phyloP scores from a whole-genome alignment of 768 basidiomycete genomes.

The Podaxis sp. region DNA sequence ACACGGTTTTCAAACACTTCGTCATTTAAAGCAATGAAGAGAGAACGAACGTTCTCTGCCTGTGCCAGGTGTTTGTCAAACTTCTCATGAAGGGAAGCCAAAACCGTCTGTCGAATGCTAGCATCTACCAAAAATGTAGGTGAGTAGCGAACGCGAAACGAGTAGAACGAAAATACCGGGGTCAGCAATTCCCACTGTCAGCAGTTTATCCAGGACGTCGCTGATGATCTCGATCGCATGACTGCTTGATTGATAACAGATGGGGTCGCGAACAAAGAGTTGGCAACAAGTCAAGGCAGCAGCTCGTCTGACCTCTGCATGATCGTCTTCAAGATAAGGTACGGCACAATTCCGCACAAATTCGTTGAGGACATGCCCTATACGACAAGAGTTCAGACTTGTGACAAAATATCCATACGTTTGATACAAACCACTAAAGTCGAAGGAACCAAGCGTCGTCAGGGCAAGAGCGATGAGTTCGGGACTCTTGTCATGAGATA shows the following conservation, averaged over 20 bases:
- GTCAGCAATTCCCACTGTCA: constrained; percentile 95
- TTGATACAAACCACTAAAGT: constrained; percentile 75
- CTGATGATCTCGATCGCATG: constrained; percentile 97
- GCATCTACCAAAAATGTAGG: constrained; percentile 49
- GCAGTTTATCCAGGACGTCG: constrained; percentile 94
- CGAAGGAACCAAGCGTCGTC: constrained; percentile 84
- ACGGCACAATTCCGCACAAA: constrained; percentile 91
- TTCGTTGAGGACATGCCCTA: constrained; percentile 92
- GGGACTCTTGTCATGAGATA: constrained; percentile 56
- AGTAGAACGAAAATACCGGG: constrained; percentile 59
- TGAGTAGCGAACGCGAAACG: constrained; percentile 11
- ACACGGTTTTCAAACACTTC: constrained; percentile 93
- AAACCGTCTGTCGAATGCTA: constrained; percentile 81
- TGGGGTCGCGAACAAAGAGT: constrained; percentile 91
- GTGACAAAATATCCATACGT: neutral
- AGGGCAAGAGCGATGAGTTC: constrained; percentile 82
- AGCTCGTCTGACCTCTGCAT: constrained; percentile 80
- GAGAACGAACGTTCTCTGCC: constrained; percentile 95
- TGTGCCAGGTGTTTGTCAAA: constrained; percentile 98
- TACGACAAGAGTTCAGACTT: neutral
- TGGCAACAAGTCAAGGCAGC: constrained; percentile 92
- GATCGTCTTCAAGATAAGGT: constrained; percentile 93
- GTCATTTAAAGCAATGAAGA: constrained; percentile 97
- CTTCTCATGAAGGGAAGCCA: constrained; percentile 83
- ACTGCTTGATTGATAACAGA: constrained; percentile 93